Evolutionary conservation across 768 basidiomycete species (phyloP).

Genomic region (Collybia sp.): DNA sequence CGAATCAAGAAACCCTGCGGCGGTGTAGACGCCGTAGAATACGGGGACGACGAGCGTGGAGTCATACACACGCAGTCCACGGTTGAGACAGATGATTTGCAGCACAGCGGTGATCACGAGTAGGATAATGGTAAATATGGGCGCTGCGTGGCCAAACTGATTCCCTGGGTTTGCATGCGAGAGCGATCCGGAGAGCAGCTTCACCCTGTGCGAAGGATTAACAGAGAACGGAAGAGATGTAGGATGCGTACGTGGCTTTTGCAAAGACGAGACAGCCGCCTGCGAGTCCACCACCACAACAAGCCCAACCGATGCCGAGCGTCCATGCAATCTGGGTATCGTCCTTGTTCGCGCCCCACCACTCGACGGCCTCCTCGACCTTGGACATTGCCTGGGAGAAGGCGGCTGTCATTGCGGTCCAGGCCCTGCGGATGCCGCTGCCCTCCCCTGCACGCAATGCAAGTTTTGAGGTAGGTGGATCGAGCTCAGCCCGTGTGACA

Average conservation of each 20-base stretch:
- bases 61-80: conserved; percentile 86
- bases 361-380: conserved; percentile 61
- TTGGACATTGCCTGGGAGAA: conserved; percentile 32
- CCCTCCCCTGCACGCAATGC: conserved; percentile 18
- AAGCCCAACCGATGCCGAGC: conserved; percentile 91
- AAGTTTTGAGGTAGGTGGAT: conserved; percentile 47
- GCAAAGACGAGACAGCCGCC: conserved; percentile 87
- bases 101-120: conserved; percentile 73
- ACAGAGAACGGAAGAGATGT: conserved; percentile 4
- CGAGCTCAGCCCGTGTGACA: conserved; percentile 60
- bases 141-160: conserved; percentile 78
- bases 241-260: conserved; percentile 52
- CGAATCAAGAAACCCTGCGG: conserved; percentile 60
- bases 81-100: conserved; percentile 91
- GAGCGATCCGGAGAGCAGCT: conserved; percentile 70
- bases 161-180: conserved; percentile 82
- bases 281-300: conserved; percentile 85
- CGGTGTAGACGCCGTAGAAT: conserved; percentile 92
- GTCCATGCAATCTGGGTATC: conserved; percentile 89
- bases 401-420: conserved; percentile 29
- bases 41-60: conserved; percentile 90
- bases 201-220: conserved; percentile 46
- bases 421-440: conserved; percentile 5
- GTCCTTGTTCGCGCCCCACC: conserved; percentile 72
- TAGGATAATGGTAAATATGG: conserved; percentile 71